Evolutionary conservation across 2,329 filamentous ascomycete genomes (phyloP), one percentile per base, ranked within the genome.

Genomic region (Hymenoscyphus fructigenus): DNA sequence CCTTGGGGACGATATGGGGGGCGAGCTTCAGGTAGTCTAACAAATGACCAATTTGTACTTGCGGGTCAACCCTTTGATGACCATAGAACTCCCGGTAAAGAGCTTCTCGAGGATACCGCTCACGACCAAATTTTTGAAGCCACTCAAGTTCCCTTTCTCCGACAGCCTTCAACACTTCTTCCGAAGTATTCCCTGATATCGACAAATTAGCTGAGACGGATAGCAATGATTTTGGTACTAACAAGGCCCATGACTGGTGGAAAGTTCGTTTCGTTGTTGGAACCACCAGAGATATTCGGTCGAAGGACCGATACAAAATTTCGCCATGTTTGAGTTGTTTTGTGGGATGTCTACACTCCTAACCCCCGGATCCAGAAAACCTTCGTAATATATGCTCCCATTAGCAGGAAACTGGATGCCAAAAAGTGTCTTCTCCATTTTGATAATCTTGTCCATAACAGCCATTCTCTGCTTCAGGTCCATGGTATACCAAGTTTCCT

Each of bases 401-500:
- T 50, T 69, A 14, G 64, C 67, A 57, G 67, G 66, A 62, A 70
- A 64, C 32, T 62, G 63, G 44, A 70, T 62, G 47, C 26, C 57
- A 41, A 69, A 70, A 34, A 69, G 61, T 53, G 56, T 44, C 61
- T 60, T 67, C 57, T 70, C 67, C 64, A 69, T 58, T 61, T 65
- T 50, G 41, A 68, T 62, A 57, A 70, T 67, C 55, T 69, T 68
- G 5, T 69, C 44, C 47, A 70, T 60, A 64, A 66, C 53, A 9
- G 59, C 59, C 66, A 68, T 69, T 59, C 68, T 66, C 59, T 70
- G 60, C 53, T 64, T 66, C n/a, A 68, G 60, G 47, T 61, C 65
- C 68, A 70, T 70, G 57, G 61, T 68, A 57, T 74, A 62, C 68
- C 66, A 71, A 23, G 60, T 66, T 56, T 76, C 53, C 17, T 73